Conservation (phyloP, 176 grass and related monocot genomes). For the Pharus latifolius region DNA sequence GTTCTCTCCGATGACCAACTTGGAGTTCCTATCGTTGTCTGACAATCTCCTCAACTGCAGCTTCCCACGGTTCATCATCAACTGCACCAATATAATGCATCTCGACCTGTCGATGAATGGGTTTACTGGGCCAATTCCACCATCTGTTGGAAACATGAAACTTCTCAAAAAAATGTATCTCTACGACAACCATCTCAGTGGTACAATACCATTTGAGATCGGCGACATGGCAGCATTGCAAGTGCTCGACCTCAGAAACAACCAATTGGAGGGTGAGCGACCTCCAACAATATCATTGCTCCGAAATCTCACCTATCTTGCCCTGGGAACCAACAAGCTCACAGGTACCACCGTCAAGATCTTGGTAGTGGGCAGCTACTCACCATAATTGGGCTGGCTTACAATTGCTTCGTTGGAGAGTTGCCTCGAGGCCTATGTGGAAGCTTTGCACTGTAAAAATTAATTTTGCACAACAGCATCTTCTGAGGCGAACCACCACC, state of each 20-base stretch:
- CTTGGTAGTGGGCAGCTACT: not conserved
- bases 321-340: not conserved
- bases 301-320: not conserved
- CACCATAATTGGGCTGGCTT: not conserved
- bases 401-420: conserved; percentile 18
- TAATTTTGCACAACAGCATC: not conserved
- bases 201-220: conserved; percentile 6
- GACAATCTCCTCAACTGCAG: not conserved
- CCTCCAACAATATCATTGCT: not conserved
- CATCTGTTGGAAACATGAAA: not conserved
- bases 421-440: conserved; percentile 4
- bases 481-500: not conserved
- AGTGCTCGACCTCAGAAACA: not conserved
- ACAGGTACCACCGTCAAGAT: not conserved
- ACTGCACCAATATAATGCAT: not conserved
- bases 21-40: not conserved
- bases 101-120: not conserved
- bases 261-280: conserved; percentile 11
- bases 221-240: not conserved
- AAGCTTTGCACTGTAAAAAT: not conserved
- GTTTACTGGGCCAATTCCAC: conserved; percentile 7
- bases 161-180: not conserved
- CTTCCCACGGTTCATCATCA: not conserved
- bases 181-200: not conserved
- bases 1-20: not conserved